phyloP scores from a whole-genome alignment of 2,329 filamentous ascomycete genomes.

The Alternaria hordeiaustralica region DNA sequence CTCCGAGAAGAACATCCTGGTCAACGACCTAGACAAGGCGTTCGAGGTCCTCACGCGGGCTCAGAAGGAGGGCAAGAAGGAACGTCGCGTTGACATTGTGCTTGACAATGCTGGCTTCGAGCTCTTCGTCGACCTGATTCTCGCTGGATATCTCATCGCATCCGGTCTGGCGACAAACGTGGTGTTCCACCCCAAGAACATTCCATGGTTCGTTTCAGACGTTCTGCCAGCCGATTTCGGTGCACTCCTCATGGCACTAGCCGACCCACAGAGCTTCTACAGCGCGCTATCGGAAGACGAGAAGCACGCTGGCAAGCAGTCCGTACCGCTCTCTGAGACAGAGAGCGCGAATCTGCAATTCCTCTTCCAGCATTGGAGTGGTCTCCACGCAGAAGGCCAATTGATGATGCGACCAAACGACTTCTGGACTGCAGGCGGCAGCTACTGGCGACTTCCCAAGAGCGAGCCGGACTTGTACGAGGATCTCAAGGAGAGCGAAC shows the following conservation, averaged over 20 bases:
- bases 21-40: conserved; percentile 79
- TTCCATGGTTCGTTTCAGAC: conserved; percentile 98
- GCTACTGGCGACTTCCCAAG: conserved; percentile 84
- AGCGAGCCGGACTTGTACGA: conserved; percentile 71
- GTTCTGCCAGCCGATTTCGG: conserved; percentile 86
- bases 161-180: conserved; percentile 84
- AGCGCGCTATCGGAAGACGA: conserved; percentile 73
- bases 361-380: conserved; percentile 82
- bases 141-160: conserved; percentile 87
- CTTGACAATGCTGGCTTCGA: conserved; percentile 98
- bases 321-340: conserved; percentile 68
- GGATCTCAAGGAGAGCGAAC: conserved; percentile 81
- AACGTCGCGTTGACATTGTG: conserved; percentile 88
- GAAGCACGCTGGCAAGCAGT: conserved; percentile 59
- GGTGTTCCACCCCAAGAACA: conserved; percentile 89
- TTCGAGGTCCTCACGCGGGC: conserved; percentile 73
- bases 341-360: conserved; percentile 74
- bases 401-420: conserved; percentile 81
- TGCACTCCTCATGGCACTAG: conserved; percentile 80
- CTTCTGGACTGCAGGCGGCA: conserved; percentile 90
- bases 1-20: conserved; percentile 88
- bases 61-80: conserved; percentile 65
- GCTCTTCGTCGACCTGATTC: conserved; percentile 90
- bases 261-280: conserved; percentile 79
- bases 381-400: conserved; percentile 81